Conservation (phyloP, 345 rosid genomes). For the Brassica napus region Da-Ae NC_063446.1:66155001-66155500, state of each 20-base stretch:
- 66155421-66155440: not conserved
- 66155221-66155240: not conserved
- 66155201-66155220: not conserved
- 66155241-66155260: not conserved
- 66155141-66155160: not conserved
- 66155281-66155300: not conserved
- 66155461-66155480: too few relatives aligned
- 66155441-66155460: too few relatives aligned
- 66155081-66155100: not conserved
- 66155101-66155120: not conserved
- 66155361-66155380: too few relatives aligned
- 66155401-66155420: too few relatives aligned
- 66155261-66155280: not conserved
- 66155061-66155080: too few relatives aligned
- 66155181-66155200: too few relatives aligned
- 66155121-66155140: not conserved
- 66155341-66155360: not conserved
- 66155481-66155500: too few relatives aligned
- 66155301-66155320: not conserved
- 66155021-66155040: too few relatives aligned
- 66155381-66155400: too few relatives aligned
- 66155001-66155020: too few relatives aligned
- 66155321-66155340: not conserved
- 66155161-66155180: too few relatives aligned
- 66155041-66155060: too few relatives aligned